Evolutionary conservation across 306 rosid species (phyloP), one percentile per base, ranked within the genome.

Genomic region (Nissolia schottii): DNA sequence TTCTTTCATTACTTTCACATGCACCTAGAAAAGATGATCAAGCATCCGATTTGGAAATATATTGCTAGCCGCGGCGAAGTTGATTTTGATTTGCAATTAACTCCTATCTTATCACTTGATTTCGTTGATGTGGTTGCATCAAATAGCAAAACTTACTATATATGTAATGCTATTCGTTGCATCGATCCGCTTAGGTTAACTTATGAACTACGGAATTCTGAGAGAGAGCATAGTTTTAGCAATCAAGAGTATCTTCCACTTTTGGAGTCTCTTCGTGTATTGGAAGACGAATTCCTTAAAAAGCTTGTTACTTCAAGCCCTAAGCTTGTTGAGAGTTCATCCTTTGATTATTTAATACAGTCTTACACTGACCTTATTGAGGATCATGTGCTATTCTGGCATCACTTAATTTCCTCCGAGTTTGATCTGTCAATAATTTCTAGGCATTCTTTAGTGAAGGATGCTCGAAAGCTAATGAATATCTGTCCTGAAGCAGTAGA

Each of bases 21-120:
- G 11, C 74, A 85, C 61, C 29, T 86, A 27, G 81, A 71, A 31
- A 80, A 71, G 70, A 74, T 84, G 50, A 75, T 83, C 64, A 56
- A 85, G 61, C 98, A 94, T 85, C 87, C 85, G 64, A 67, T 91
- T 49, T 91, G 97, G 98, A 71, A 83, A 50, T 86, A 83, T 73
- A 70, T 89, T 59, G 78, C 75, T 51, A 7, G 41, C 34, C 63
- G 54, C 46, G 68, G 77, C 22, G 53, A 24, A 77, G 66, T 79
- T 29, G 84, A 82, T 74, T 59, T 34, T 72, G 86, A 81, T 57
- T 69, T 75, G 83, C 69, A 67, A 41, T 81, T 83, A 49, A 74
- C 76, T 22, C 96, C 97, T 28, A 51, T 93, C 54, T 79, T 91
- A 34, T 86, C 93, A 14, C 60, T 85, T 14, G 94, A 87, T 73